Conservation (phyloP, 2,329 filamentous ascomycete species). For the Fonsecaea nubica region DNA sequence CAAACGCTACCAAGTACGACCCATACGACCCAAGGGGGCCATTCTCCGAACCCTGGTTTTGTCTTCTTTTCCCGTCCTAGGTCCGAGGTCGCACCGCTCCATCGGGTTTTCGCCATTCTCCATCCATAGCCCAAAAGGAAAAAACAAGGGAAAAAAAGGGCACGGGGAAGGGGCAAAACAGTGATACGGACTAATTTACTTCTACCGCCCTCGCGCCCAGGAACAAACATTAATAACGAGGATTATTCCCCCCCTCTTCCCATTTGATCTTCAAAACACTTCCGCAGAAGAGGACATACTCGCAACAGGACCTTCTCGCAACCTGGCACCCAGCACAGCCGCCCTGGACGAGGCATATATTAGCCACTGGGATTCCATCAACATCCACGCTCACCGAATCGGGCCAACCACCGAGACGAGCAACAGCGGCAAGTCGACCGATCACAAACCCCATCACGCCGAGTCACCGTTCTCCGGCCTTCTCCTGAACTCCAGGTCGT, state of each 20-base stretch:
- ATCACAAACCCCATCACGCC: constrained; percentile 29
- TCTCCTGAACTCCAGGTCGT: constrained; percentile 20
- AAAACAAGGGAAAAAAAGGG: constrained; percentile 19
- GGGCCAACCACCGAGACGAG: constrained; percentile 7
- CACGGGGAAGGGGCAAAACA: constrained; percentile 34
- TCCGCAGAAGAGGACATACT: background rate
- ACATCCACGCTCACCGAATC: constrained; percentile 11
- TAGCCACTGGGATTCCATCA: constrained; percentile 19
- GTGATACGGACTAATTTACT: constrained; percentile 17
- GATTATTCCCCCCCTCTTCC: constrained; percentile 10
- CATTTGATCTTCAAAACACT: constrained; percentile 11
- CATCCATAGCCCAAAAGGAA: constrained; percentile 6
- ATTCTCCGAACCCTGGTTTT: constrained; percentile 1
- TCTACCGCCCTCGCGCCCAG: constrained; percentile 17
- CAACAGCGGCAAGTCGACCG: constrained; percentile 27
- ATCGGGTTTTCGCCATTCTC: constrained; percentile 31
- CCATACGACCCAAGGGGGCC: background rate
- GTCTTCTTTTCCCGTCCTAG: constrained; percentile 4
- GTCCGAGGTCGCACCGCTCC: constrained; percentile 33
- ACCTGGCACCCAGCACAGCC: constrained; percentile 8
- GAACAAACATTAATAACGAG: constrained; percentile 22
- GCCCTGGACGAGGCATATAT: constrained; percentile 21
- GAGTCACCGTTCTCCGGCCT: constrained; percentile 21
- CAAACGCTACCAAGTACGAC: constrained; percentile 4
- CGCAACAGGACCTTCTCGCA: background rate